These are phyloP conservation scores for Nitzschia inconspicua DNA, from an alignment of 108 stramenopile species.

Conservation along the genomic window DNA sequence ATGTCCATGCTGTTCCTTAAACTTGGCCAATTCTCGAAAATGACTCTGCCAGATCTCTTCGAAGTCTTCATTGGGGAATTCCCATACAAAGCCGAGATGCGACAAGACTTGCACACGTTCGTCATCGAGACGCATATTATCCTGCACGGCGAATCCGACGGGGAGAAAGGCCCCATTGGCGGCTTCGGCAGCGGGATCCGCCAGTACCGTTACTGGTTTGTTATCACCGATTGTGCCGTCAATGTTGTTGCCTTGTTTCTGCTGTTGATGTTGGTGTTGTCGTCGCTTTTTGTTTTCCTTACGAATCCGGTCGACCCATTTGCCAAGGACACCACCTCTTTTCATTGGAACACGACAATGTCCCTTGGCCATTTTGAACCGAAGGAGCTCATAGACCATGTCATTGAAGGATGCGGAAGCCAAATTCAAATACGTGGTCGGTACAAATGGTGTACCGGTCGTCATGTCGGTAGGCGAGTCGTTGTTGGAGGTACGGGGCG, in stretches of 20 bases:
- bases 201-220: too few species aligned
- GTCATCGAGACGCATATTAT: background rate
- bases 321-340: slow-evolving; percentile 9
- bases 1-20: slow-evolving; percentile 33
- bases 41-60: slow-evolving; percentile 56
- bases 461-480: too few species aligned
- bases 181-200: too few species aligned
- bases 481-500: too few species aligned
- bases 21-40: slow-evolving; percentile 62
- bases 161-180: background rate
- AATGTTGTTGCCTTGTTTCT: too few species aligned
- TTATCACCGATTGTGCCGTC: too few species aligned
- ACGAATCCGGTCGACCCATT: slow-evolving; percentile 7
- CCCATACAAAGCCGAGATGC: slow-evolving; percentile 11
- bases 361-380: background rate
- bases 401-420: too few species aligned
- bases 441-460: too few species aligned
- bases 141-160: background rate
- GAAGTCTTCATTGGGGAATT: slow-evolving; percentile 13
- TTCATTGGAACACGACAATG: slow-evolving; percentile 11
- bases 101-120: slow-evolving; percentile 6
- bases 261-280: too few species aligned
- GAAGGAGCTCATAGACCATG: background rate
- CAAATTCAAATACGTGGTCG: too few species aligned
- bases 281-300: slow-evolving; percentile 9